Conservation (phyloP, 371 early-diverging fungal species). For the Mucor lusitanicus region DNA sequence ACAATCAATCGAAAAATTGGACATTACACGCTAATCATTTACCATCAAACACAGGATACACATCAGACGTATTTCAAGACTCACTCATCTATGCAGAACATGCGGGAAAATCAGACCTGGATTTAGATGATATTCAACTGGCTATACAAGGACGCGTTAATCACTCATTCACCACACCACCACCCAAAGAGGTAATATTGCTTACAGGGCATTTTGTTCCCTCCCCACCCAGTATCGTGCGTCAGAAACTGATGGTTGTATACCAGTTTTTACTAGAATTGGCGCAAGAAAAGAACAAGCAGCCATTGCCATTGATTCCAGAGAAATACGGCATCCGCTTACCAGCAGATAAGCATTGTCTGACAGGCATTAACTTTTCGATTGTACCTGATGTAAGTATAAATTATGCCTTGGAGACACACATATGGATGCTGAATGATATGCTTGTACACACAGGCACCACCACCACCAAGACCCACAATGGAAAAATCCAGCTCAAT, state of each 20-base stretch:
- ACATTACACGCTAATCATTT: too few relatives aligned
- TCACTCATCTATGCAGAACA: slow-evolving; percentile 95
- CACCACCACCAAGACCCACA: slow-evolving; percentile 36
- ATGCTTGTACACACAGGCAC: slow-evolving; percentile 32
- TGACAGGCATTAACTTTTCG: slow-evolving; percentile 89
- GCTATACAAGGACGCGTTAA: slow-evolving; percentile 91
- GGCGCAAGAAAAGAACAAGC: slow-evolving; percentile 85
- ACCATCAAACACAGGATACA: slow-evolving; percentile 75
- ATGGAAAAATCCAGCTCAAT: slow-evolving; percentile 16
- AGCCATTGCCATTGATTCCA: slow-evolving; percentile 85
- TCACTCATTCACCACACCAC: slow-evolving; percentile 89
- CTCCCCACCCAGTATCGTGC: too few relatives aligned
- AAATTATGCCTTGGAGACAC: too few relatives aligned
- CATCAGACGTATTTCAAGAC: slow-evolving; percentile 93
- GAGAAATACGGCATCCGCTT: slow-evolving; percentile 91
- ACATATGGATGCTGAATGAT: background rate
- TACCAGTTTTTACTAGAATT: slow-evolving; percentile 79
- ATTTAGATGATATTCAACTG: slow-evolving; percentile 89
- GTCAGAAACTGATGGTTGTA: too few relatives aligned
- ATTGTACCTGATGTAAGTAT: slow-evolving; percentile 80
- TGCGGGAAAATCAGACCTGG: slow-evolving; percentile 81
- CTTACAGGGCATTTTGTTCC: background rate
- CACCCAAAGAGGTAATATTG: slow-evolving; percentile 78
- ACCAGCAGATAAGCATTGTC: slow-evolving; percentile 90
- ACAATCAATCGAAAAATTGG: too few relatives aligned